These are phyloP conservation scores for Rehmannia glutinosa DNA, from an alignment of 257 asterid genomes.

Conservation along the genomic window DNA sequence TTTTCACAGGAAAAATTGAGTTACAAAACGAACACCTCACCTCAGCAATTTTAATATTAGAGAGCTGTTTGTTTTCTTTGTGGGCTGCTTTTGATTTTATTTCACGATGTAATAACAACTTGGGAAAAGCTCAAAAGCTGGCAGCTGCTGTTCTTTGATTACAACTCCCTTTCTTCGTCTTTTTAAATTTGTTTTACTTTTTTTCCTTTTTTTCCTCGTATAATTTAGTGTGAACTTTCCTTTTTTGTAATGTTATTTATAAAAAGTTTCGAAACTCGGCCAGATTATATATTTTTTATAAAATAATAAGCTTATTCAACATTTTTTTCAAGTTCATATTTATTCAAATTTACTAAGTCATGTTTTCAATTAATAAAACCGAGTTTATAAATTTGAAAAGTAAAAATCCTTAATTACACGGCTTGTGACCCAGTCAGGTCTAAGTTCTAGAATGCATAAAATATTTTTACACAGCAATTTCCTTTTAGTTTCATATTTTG, in stretches of 20 bases:
- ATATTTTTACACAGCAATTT: no score
- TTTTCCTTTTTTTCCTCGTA: neutral
- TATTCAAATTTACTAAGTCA: neutral
- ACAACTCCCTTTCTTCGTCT: neutral
- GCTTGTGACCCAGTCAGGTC: slow-evolving; percentile 3
- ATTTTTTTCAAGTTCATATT: no score
- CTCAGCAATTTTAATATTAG: no score
- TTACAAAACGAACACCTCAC: slow-evolving; percentile 15
- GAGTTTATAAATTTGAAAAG: slow-evolving; percentile 9
- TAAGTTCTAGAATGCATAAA: slow-evolving; percentile 17
- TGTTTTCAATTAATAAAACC: neutral
- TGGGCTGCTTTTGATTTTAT: slow-evolving; percentile 16
- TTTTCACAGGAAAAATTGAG: neutral
- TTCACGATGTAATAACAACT: neutral
- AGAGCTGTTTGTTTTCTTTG: neutral
- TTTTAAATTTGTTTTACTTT: neutral
- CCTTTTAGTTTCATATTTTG: no score
- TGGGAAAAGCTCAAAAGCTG: no score
- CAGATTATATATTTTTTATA: no score
- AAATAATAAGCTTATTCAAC: no score
- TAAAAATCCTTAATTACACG: neutral
- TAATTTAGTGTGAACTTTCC: neutral
- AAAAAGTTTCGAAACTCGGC: no score
- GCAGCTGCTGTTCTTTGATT: slow-evolving; percentile 21
- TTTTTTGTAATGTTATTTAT: no score